Evolutionary conservation across 768 basidiomycete species (phyloP), one percentile per base, ranked within the genome.

Genomic region (Chalciporus piperatus): DNA sequence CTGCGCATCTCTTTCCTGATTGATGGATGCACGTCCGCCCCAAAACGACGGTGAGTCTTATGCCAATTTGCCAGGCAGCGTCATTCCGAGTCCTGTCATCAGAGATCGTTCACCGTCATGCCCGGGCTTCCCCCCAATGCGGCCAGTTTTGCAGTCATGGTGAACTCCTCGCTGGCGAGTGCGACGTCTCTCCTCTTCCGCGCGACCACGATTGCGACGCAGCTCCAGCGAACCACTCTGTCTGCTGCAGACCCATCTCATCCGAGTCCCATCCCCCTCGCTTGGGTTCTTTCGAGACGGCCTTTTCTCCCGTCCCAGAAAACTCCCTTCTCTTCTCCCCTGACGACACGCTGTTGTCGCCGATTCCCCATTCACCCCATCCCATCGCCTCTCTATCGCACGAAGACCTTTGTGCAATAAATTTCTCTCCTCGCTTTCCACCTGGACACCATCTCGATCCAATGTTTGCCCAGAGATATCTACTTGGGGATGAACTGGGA

Each of bases 401-500:
- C 41, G 41, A 48, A 35, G 55, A 54, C 3, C 62, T 67, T 43
- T 56, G 45, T 12, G 55, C 65, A 1, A 48, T 41, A 19, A 57
- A 64, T 43, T 65, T 78, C 56, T 80, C 79, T 13, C 70, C 69
- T 28, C 76, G 76, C 19, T 91, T 92, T 61, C 82, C 84, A 1
- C 59, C 65, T 4, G 78, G 76, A 1, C 88, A 92, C 66, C 62
- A 63, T 32, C 77, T 92, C 42, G 75, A 84, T 59, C 62, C 76
- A 6, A 71, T 74, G 40, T 92, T 92, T 59, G 80, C 80, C 43
- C 72, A 70, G 38, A 63, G 62, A 42, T 92, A 89, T 60, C 65
- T 73, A 33, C 80, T 89, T 20, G 80, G 78, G 33, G 89, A 88
- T 57, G 86, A 91, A 65, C 77, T 98, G 22, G 95, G 95, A 38